Evolutionary conservation across 2,329 filamentous ascomycete genomes (phyloP), one percentile per base, ranked within the genome.

Genomic region (Cordyceps fumosorosea): DNA sequence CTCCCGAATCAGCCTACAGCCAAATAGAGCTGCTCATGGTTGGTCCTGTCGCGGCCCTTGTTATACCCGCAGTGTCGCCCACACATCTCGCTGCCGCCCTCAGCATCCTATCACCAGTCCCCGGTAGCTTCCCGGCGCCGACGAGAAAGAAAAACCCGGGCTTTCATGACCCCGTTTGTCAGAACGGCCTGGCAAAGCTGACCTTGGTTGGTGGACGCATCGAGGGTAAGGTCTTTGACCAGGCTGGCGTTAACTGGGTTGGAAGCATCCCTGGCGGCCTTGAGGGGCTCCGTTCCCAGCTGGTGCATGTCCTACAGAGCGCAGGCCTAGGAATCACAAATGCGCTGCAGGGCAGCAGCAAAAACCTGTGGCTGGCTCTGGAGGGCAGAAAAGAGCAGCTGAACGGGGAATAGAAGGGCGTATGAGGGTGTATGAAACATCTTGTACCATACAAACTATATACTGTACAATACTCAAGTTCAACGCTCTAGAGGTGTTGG

Each of bases 311-410:
- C 77, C 81, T 99, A 73, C 89, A 95, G 76, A 86, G 86, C 65
- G 85, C 91, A 65, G 92, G 93, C 47, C 84, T 91, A 62, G 86
- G 88, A 63, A 76, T 99, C 61, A 90, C 92, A 26, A 86, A 78
- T 66, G 84, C 87, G n/a, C 78, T 99, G 68, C 91, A 96, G 74
- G 87, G 89, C 60, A 86, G 90, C 55, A 83, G 88, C 64, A 91
- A 88, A 81, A 93, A 84, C 72, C 73, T 99, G 68, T 98, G 93
- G 82, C 82, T 96, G 65, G 91, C 93, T 14, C 79, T 99, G 69
- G 93, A 98, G 80, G 86, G 90, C 55, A 82, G 93, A 73, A 86
- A 87, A 76, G 85, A 80, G 55, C 89, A 93, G 77, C 75, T 99
- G 73, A 91, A 97, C 71, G 88, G 90, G 61, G 70, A 71, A 62